Evolutionary conservation across 176 grass and related monocot genomes (phyloP).

Genomic region (Rhipidocladum racemiflorum): DNA sequence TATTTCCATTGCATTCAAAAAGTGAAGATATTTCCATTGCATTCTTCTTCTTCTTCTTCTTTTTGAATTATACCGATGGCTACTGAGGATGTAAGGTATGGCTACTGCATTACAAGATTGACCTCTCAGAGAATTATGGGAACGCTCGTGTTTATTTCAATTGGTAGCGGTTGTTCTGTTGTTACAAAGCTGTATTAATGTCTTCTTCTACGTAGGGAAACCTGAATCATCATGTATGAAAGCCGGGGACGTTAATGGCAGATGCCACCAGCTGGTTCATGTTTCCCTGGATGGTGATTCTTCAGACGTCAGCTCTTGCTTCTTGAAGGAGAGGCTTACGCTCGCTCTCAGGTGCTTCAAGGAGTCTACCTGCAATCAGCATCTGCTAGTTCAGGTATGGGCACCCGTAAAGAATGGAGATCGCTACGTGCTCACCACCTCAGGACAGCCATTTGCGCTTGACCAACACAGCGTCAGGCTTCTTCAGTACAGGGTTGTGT

Average conservation of each 20-base stretch:
- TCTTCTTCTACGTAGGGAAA: constrained; percentile 22
- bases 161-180: background rate
- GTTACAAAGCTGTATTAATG: background rate
- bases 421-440: constrained; percentile 54
- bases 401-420: constrained; percentile 44
- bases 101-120: background rate
- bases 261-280: constrained; percentile 36
- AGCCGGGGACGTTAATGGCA: background rate
- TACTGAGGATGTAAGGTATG: background rate
- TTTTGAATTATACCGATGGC: background rate
- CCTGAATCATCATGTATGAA: constrained; percentile 23
- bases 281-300: constrained; percentile 27
- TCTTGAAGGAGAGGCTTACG: constrained; percentile 60
- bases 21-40: too few relatives aligned
- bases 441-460: constrained; percentile 59
- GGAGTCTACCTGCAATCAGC: constrained; percentile 57
- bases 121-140: background rate
- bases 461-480: constrained; percentile 27
- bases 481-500: constrained; percentile 48
- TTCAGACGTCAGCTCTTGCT: constrained; percentile 26
- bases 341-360: constrained; percentile 60
- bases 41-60: background rate
- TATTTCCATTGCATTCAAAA: background rate
- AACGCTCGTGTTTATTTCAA: background rate
- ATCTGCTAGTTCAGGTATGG: constrained; percentile 64